These are phyloP conservation scores for Cladosporium sp. DNA, from an alignment of 2,329 filamentous ascomycete species.

Conservation along the genomic window DNA sequence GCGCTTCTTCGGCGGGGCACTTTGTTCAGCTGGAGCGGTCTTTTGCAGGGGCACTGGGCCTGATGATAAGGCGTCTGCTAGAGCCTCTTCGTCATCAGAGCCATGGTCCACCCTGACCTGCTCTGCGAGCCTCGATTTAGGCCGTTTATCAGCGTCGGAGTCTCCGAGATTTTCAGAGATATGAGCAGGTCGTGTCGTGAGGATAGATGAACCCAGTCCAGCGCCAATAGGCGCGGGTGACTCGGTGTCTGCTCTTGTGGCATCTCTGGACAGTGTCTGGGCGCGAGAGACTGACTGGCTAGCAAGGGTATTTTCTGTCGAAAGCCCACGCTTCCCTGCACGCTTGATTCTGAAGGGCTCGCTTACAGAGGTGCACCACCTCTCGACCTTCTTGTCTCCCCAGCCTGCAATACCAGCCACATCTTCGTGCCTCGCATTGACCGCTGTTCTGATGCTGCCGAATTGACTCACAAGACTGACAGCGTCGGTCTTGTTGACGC, in stretches of 20 bases:
- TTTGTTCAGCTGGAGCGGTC: constrained; percentile 40
- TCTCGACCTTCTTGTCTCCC: constrained; percentile 92
- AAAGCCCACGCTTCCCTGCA: constrained; percentile 58
- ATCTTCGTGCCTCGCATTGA: constrained; percentile 86
- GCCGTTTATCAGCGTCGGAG: constrained; percentile 40
- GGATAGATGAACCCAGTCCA: constrained; percentile 11
- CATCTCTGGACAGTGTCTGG: constrained; percentile 31
- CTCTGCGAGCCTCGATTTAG: constrained; percentile 39
- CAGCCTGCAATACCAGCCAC: constrained; percentile 83
- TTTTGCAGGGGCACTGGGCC: constrained; percentile 11
- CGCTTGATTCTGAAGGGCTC: constrained; percentile 81
- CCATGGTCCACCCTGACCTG: constrained; percentile 31
- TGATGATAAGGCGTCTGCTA: neutral
- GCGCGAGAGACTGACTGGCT: constrained; percentile 29
- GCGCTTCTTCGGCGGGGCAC: constrained; percentile 34
- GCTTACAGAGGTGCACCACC: constrained; percentile 77
- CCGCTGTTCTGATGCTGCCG: constrained; percentile 79
- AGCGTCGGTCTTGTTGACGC: constrained; percentile 92
- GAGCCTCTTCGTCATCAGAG: constrained; percentile 43
- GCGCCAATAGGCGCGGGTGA: constrained; percentile 9
- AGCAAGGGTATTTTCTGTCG: constrained; percentile 35
- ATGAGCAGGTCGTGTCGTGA: neutral
- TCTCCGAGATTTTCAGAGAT: constrained; percentile 12
- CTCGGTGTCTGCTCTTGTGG: constrained; percentile 27
- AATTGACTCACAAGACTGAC: constrained; percentile 88